A percentile compares a stretch with the other conserved stretches of the same genome.
phyloP scores from a whole-genome alignment of 106 monocot genomes.

The Platanthera guangdongensis region DNA sequence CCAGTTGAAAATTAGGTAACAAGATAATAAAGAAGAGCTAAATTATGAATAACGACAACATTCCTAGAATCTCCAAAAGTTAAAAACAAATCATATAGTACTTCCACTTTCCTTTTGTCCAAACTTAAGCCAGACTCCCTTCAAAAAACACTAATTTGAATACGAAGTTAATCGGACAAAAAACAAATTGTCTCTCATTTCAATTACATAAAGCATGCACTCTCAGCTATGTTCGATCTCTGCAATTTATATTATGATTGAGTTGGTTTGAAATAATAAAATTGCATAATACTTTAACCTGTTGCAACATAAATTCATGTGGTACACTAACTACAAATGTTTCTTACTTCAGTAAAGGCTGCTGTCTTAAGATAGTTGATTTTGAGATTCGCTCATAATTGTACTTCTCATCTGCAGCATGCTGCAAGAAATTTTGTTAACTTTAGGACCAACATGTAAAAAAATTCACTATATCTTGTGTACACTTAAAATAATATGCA shows the following conservation, averaged over 20 bases:
- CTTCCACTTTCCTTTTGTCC: not conserved
- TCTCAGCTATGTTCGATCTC: not conserved
- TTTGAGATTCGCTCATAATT: slow-evolving; percentile 87
- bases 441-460: not conserved
- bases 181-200: not conserved
- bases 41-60: not conserved
- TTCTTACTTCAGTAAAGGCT: slow-evolving; percentile 86
- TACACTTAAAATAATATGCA: not conserved
- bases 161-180: not conserved
- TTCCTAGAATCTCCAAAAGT: slow-evolving; percentile 1
- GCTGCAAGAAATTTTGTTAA: slow-evolving; percentile 36
- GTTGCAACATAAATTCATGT: not conserved
- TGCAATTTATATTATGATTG: not conserved
- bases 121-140: not conserved
- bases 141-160: not conserved
- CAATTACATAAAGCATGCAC: not conserved
- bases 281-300: slow-evolving; percentile 2
- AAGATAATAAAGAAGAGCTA: not conserved
- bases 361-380: slow-evolving; percentile 74
- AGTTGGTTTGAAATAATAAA: not conserved
- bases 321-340: not conserved
- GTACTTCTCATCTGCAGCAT: slow-evolving; percentile 98
- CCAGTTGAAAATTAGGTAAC: not conserved
- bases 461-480: not conserved
- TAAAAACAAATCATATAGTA: too few relatives aligned